Percentiles rank a stretch among this genome's conserved stretches.
These are phyloP conservation scores for Alternaria consortialis DNA, from an alignment of 2,329 filamentous ascomycete genomes.

Conservation along the genomic window DNA sequence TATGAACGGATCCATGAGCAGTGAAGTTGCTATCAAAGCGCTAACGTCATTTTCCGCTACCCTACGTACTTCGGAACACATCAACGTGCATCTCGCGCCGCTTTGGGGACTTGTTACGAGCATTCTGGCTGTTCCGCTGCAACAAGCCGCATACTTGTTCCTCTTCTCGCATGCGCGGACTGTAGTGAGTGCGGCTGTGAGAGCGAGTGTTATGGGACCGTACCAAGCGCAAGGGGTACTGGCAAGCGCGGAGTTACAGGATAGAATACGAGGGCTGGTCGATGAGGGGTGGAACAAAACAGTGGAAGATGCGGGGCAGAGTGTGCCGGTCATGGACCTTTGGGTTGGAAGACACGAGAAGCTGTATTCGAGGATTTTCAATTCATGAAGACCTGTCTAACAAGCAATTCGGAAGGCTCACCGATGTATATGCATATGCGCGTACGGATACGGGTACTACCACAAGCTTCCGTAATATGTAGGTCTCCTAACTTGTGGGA, in stretches of 20 bases:
- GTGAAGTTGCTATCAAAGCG: conserved; percentile 28
- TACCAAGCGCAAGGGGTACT: conserved; percentile 81
- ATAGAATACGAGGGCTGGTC: conserved; percentile 66
- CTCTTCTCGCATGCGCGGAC: conserved; percentile 80
- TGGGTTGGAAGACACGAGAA: conserved; percentile 86
- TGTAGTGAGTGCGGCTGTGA: conserved; percentile 77
- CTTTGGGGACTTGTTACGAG: conserved; percentile 73
- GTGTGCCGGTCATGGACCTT: conserved; percentile 78
- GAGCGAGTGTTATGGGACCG: conserved; percentile 80
- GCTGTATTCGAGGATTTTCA: conserved; percentile 86
- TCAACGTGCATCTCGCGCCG: conserved; percentile 72
- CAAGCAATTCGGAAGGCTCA: not conserved
- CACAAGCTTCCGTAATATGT: not conserved
- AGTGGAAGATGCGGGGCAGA: conserved; percentile 75
- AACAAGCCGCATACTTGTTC: conserved; percentile 77
- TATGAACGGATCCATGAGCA: not conserved
- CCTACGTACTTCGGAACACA: conserved; percentile 39
- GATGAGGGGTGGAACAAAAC: conserved; percentile 66
- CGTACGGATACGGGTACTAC: not conserved
- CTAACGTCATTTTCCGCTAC: conserved; percentile 40
- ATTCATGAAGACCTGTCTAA: conserved; percentile 64
- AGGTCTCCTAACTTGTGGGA: not conserved
- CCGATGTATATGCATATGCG: not conserved
- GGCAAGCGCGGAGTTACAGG: conserved; percentile 67
- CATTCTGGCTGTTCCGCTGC: conserved; percentile 67